Conservation (phyloP, 306 rosid genomes). For the Quercus aquifolioides region DNA sequence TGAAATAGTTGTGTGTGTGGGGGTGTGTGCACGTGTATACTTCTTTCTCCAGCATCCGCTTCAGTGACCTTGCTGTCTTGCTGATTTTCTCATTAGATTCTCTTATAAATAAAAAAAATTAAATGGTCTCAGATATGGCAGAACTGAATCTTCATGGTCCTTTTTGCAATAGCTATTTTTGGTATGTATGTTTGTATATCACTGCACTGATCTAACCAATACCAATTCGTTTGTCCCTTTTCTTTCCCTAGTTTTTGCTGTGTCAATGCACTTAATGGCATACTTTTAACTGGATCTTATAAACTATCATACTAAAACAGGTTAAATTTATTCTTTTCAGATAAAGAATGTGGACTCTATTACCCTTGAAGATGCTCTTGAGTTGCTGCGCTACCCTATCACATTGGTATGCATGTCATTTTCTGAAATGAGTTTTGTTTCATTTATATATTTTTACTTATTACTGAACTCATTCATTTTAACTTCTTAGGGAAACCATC, state of each 20-base stretch:
- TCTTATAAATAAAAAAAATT: background rate
- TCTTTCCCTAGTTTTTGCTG: background rate
- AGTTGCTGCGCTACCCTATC: conserved; percentile 67
- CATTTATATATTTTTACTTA: background rate
- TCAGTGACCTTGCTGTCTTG: background rate
- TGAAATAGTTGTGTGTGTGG: background rate
- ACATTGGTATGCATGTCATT: conserved; percentile 64
- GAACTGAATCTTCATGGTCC: background rate
- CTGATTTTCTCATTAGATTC: background rate
- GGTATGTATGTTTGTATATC: background rate
- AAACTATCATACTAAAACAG: background rate
- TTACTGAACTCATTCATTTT: conserved; percentile 16
- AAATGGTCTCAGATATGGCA: background rate
- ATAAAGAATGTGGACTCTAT: conserved; percentile 61
- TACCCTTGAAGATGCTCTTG: conserved; percentile 68
- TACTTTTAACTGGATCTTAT: conserved; percentile 6
- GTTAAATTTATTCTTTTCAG: conserved; percentile 42
- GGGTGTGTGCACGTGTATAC: too few relatives aligned
- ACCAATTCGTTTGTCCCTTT: conserved; percentile 15
- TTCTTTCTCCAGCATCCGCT: background rate
- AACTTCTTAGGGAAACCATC: conserved; percentile 77
- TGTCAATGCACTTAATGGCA: conserved; percentile 10
- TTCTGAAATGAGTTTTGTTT: background rate
- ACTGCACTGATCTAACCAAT: background rate
- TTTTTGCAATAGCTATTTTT: background rate